A percentile compares a stretch with the other conserved stretches of the same genome.
Conservation (phyloP, 140 eudicot genomes). For the Cichorium intybus region DNA sequence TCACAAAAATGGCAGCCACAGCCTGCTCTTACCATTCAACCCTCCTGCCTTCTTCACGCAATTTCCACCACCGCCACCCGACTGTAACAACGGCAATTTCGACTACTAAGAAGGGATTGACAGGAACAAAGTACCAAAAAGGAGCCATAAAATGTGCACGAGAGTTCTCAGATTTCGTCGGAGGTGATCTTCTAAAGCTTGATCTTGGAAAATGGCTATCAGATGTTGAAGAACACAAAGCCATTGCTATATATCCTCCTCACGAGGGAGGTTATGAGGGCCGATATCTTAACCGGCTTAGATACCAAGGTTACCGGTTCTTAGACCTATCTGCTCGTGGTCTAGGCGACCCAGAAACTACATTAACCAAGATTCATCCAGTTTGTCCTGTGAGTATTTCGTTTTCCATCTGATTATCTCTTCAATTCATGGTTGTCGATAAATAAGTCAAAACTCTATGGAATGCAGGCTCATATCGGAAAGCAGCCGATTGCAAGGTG, state of each 20-base stretch:
- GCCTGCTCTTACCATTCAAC: conserved; percentile 48
- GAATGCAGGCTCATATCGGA: conserved; percentile 79
- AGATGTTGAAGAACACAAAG: conserved; percentile 95
- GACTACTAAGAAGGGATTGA: conserved; percentile 6
- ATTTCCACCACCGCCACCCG: conserved; percentile 9
- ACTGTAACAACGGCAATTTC: neutral
- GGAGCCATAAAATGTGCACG: conserved; percentile 40
- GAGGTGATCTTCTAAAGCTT: conserved; percentile 82
- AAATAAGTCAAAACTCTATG: neutral
- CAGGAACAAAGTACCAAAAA: conserved; percentile 6
- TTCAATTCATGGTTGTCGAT: neutral
- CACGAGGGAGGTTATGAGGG: conserved; percentile 97
- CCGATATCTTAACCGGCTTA: conserved; percentile 68
- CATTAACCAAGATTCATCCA: conserved; percentile 89
- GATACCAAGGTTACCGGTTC: conserved; percentile 76
- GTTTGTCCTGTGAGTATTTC: conserved; percentile 82
- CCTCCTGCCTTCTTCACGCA: conserved; percentile 36
- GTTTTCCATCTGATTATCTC: neutral
- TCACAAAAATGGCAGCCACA: conserved; percentile 41
- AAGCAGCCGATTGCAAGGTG: conserved; percentile 96
- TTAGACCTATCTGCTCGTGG: conserved; percentile 90
- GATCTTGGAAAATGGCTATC: conserved; percentile 84
- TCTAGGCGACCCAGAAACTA: conserved; percentile 88
- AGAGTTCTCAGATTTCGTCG: conserved; percentile 60
- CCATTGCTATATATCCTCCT: conserved; percentile 78